phyloP scores from a whole-genome alignment of 805 yeast species.

The Debaryomyces castellii region DNA sequence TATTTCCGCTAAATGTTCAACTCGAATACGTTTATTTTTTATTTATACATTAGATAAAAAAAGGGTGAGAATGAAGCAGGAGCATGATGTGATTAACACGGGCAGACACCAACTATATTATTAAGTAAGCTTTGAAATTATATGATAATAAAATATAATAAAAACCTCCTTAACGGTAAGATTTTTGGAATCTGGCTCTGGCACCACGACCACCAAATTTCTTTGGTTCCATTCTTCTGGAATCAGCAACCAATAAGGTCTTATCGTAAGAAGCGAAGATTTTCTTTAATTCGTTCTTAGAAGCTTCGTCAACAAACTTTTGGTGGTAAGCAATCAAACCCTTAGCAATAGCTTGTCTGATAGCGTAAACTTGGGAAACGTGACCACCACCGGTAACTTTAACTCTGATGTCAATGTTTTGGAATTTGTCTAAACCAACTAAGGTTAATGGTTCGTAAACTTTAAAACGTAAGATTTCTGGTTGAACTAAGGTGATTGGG shows the following conservation, averaged over 20 bases:
- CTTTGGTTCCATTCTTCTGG: slow-evolving; percentile 99
- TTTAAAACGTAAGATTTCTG: slow-evolving; percentile 98
- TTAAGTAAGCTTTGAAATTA: not conserved
- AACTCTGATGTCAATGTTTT: slow-evolving; percentile 97
- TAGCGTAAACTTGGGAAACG: slow-evolving; percentile 99
- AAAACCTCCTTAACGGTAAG: slow-evolving; percentile 82
- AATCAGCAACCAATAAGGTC: slow-evolving; percentile 98
- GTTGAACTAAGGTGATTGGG: slow-evolving; percentile 98
- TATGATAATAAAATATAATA: slow-evolving; percentile 4
- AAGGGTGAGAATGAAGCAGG: slow-evolving; percentile 3
- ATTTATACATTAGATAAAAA: slow-evolving; percentile 5
- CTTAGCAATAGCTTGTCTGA: slow-evolving; percentile 99
- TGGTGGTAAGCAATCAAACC: slow-evolving; percentile 99
- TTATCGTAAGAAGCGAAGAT: slow-evolving; percentile 97
- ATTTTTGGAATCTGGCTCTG: slow-evolving; percentile 99
- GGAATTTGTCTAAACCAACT: slow-evolving; percentile 98
- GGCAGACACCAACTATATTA: slow-evolving; percentile 1
- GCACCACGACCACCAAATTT: slow-evolving; percentile 99
- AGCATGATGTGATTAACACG: not conserved
- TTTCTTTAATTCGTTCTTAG: slow-evolving; percentile 99
- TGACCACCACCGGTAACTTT: slow-evolving; percentile 99
- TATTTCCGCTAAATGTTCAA: not conserved
- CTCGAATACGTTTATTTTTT: slow-evolving; percentile 4
- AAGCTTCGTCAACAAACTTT: slow-evolving; percentile 98
- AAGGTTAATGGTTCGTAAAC: slow-evolving; percentile 98